phyloP scores from a whole-genome alignment of 371 early-diverging fungal species.

The Rhizopus microsporus region DNA sequence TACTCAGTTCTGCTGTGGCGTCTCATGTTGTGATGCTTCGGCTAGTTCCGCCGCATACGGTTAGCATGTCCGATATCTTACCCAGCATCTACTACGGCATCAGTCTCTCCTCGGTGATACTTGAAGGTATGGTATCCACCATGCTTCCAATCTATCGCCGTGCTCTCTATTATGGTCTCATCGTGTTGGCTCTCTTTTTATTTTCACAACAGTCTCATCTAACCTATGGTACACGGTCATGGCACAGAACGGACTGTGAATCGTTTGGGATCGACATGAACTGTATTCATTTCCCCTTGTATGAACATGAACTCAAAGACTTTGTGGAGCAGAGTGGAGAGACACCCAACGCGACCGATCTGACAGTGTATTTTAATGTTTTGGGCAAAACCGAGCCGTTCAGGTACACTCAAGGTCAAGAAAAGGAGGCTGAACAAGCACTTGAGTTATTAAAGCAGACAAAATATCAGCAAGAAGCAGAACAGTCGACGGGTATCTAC shows the following conservation, averaged over 20 bases:
- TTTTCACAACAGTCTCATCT: slow-evolving; percentile 18
- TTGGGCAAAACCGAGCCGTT: slow-evolving; percentile 24
- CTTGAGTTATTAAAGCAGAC: slow-evolving; percentile 21
- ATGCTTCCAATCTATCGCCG: slow-evolving; percentile 9
- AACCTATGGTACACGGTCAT: slow-evolving; percentile 16
- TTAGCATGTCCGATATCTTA: slow-evolving; percentile 31
- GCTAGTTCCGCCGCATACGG: slow-evolving; percentile 8
- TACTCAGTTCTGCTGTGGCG: too few relatives aligned
- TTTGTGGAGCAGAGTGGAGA: slow-evolving; percentile 6
- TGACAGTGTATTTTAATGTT: slow-evolving; percentile 22
- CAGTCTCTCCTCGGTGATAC: slow-evolving; percentile 14
- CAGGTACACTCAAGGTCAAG: slow-evolving; percentile 30
- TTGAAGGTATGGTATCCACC: slow-evolving; percentile 28
- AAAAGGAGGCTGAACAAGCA: slow-evolving; percentile 25
- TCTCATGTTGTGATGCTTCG: not conserved
- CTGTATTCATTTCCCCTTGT: slow-evolving; percentile 24
- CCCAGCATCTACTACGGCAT: slow-evolving; percentile 27
- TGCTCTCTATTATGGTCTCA: slow-evolving; percentile 1
- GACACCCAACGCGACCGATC: slow-evolving; percentile 7
- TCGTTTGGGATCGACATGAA: slow-evolving; percentile 16
- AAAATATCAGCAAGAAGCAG: slow-evolving; percentile 16
- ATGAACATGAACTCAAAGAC: slow-evolving; percentile 2
- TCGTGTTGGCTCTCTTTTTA: slow-evolving; percentile 6
- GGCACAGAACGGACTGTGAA: slow-evolving; percentile 16
- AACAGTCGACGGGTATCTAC: slow-evolving; percentile 15